Conservation (phyloP, 495 filamentous ascomycete species). For the Bathelium albidoporum region DNA sequence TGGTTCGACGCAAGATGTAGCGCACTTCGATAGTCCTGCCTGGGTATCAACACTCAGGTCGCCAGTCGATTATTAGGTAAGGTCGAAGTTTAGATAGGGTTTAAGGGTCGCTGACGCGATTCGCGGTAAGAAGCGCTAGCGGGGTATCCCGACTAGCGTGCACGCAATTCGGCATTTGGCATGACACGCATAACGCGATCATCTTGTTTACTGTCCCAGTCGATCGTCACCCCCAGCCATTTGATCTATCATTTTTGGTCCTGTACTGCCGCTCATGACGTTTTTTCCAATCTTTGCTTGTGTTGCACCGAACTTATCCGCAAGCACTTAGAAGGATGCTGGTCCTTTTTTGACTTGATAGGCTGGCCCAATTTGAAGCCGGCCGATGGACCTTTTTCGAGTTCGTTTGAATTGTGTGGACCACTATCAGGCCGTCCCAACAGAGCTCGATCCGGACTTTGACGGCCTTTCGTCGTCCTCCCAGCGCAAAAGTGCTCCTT, state of each 20-base stretch:
- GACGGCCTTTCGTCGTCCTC: constrained; percentile 43
- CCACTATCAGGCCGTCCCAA: constrained; percentile 71
- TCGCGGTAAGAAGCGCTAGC: neutral
- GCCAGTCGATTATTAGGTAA: too few species aligned
- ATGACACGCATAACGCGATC: constrained; percentile 4
- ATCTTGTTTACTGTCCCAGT: neutral
- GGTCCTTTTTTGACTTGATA: constrained; percentile 11
- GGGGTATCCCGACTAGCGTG: neutral
- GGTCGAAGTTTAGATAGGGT: neutral
- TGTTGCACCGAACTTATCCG: neutral
- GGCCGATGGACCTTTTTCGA: constrained; percentile 45
- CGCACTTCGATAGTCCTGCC: too few species aligned
- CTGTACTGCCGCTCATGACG: neutral
- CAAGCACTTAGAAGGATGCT: neutral
- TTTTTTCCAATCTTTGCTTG: neutral
- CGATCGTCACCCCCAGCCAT: neutral
- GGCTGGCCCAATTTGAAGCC: neutral
- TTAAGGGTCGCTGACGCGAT: neutral
- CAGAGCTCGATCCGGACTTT: constrained; percentile 71
- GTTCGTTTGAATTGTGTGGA: constrained; percentile 93
- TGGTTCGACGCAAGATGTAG: too few species aligned
- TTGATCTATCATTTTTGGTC: neutral
- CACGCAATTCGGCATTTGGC: neutral
- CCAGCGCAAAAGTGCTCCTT: constrained; percentile 48
- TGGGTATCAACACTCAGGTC: too few species aligned